Base-by-base conservation (phyloP, 2,329 filamentous ascomycete genomes). In the Colletotrichum musae region DNA sequence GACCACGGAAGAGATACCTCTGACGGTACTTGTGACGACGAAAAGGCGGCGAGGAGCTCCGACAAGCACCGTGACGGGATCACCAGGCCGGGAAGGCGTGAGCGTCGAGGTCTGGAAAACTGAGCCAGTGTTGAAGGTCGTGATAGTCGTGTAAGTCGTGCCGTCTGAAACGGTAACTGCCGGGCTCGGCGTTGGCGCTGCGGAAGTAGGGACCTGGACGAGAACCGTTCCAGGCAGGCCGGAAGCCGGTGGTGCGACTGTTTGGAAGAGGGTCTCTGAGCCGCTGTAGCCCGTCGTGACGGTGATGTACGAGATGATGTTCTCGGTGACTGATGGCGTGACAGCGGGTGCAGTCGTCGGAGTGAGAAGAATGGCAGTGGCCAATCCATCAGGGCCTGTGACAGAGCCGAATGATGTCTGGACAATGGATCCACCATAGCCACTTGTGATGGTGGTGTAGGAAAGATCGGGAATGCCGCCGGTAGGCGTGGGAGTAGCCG, bases 221-320 rank as follows among this genome's bases (percentile, higher is more conserved):
- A 68, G 39, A 16, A 68, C 32, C 5, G 65, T 68, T 13, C 65
- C 65, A 9, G 65, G 65, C 6, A 68, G 54, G 7, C 65, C 65
- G 48, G 65, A 68, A 10, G 65, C 65, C 12, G 65, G 53, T 6
- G 65, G 65, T 9, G 54, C 60, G 2, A 68, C 12, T 3, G 65
- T 68, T 13, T 59, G 61, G 13, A 45, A 43, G n/a, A 65, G 21
- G 3, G 65, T 59, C 9, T 39, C 28, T 1, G 53, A 51, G 4
- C 65, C 65, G n/a, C 4, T n/a, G n/a, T 68, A 68, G 12, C 28
- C 48, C 6, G 65, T 68, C 5, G 65, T 65, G 21, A 68, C 48
- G 2, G 65, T 68, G 32, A 68, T 59, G 41, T 68, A 68, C 16
- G 65, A 68, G 15, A 65, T 43, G 13, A 64, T 48, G 47, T 51